Conservation (phyloP, 169 alveolate species). For the Plasmodium knowlesi region DNA sequence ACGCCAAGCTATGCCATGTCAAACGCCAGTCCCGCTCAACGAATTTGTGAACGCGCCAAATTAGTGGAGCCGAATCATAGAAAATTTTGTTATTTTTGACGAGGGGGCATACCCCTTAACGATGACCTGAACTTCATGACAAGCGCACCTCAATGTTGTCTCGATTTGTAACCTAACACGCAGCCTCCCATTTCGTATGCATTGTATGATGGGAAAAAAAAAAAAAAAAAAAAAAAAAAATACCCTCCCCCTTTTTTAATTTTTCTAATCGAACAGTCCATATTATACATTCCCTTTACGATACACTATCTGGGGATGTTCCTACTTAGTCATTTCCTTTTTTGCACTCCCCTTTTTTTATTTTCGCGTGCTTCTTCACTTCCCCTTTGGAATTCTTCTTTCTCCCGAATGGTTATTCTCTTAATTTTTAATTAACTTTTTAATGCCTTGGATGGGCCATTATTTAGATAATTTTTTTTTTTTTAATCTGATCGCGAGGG, state of each 20-base stretch:
- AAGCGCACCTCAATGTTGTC: background rate
- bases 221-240: too few relatives aligned
- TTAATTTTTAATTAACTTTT: background rate
- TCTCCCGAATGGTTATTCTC: background rate
- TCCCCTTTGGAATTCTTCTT: background rate
- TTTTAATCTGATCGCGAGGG: background rate
- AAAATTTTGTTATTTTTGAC: background rate
- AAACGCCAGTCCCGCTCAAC: background rate
- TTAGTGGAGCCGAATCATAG: background rate
- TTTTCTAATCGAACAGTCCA: background rate
- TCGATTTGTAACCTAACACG: background rate
- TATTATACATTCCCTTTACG: background rate
- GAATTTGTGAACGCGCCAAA: too few relatives aligned
- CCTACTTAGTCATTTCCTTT: background rate
- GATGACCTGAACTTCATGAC: background rate
- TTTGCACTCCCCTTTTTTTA: background rate
- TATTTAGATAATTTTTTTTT: background rate
- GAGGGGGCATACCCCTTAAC: background rate
- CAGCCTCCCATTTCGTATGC: background rate
- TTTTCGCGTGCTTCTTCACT: too few relatives aligned
- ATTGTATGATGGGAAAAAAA: background rate
- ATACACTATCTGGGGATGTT: background rate
- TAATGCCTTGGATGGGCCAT: background rate
- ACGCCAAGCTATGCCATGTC: background rate
- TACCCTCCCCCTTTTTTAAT: background rate